Evolutionary conservation across 2,329 filamentous ascomycete species (phyloP), one percentile per base, ranked within the genome.

Genomic region (Sclerotinia borealis): DNA sequence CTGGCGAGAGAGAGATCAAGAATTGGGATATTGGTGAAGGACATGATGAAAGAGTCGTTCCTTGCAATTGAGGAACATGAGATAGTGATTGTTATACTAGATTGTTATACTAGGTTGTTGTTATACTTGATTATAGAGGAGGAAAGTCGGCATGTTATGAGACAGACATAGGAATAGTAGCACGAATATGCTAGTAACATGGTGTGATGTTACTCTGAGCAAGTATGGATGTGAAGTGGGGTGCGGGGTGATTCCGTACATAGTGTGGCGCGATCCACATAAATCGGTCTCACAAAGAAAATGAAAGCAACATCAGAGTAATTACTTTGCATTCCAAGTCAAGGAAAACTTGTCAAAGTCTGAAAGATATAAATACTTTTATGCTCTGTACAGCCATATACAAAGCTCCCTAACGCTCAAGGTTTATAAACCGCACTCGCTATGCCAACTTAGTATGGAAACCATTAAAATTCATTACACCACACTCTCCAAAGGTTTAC

Each of bases 11-110:
- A 84, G 65, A 96, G 82, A 73, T 93, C 90, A 41, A 96, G 81
- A 59, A 95, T 84, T 1, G 92, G 92, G 64, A 96, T 86, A 2
- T 84, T 82, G 2, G 84, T 87, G 78, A 96, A 96, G 27, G 72
- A 74, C 72, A 74, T 74, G 41, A 54, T 72, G 54, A 17, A 15
- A 25, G 29, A 37, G 13, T 22, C n/a, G 15, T 22, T 58, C 8
- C 37, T 41, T 52, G 39, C 19, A 45, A 27, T 7, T 25, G 22
- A 3, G 22, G 10, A 31, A 27, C 41, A 34, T 43, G 36, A 19
- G 25, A 50, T 19, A 27, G 17, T 29, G 51, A 45, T 36, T 3
- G 19, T 43, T n/a, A 27, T 45, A 22, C 15, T 6, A 29, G 29
- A 50, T 29, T 15, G 29, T 50, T 11, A 27, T 49, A 49, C 29